These are phyloP conservation scores for Bothriochloa decipiens DNA, from an alignment of 176 grass and related monocot species.

Conservation along the genomic window DNA sequence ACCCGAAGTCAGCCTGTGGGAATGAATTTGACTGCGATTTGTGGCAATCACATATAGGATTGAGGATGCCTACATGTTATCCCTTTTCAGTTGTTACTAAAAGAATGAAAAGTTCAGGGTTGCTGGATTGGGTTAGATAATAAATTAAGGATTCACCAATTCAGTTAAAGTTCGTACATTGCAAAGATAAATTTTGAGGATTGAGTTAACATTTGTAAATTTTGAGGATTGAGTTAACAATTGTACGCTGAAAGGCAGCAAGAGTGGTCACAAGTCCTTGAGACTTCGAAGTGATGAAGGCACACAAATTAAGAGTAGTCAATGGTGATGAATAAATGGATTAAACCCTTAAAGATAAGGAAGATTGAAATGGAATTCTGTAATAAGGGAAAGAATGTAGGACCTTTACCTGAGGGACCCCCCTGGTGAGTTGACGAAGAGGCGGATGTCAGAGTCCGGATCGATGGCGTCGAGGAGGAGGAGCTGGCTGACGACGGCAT, in stretches of 20 bases:
- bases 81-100: neutral
- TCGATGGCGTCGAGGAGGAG: conserved; percentile 89
- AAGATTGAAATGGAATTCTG: neutral
- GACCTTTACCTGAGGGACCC: conserved; percentile 65
- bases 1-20: neutral
- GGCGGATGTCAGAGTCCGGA: conserved; percentile 69
- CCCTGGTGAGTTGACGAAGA: conserved; percentile 86
- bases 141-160: neutral
- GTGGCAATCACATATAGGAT: neutral
- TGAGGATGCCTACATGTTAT: neutral
- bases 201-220: neutral
- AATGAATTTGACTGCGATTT: neutral
- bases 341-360: neutral
- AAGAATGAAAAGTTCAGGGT: neutral
- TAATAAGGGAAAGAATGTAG: neutral
- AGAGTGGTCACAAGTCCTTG: neutral
- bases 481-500: conserved; percentile 83
- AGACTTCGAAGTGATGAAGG: neutral
- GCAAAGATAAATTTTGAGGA: neutral
- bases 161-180: neutral
- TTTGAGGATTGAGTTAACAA: neutral
- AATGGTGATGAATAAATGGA: neutral
- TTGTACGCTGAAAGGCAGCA: neutral
- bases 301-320: neutral
- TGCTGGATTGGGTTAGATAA: neutral